Evolutionary conservation across 805 yeast genomes (phyloP).

Genomic region (Lachancea sp.): DNA sequence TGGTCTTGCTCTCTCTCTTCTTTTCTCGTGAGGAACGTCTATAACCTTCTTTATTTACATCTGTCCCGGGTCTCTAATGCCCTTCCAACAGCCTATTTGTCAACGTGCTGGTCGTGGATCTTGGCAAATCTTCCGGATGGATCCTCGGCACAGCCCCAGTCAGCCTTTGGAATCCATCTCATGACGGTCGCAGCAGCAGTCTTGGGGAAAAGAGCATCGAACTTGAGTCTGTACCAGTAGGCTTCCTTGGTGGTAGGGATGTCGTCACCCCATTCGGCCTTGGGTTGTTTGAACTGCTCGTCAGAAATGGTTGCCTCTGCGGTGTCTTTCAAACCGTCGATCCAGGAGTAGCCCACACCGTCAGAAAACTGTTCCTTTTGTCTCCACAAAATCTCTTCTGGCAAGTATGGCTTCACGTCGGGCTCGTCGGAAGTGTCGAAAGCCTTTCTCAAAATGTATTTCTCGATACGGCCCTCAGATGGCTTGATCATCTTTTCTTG

Average conservation of each 20-base stretch:
- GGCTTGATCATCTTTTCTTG: constrained; percentile 77
- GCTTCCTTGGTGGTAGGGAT: constrained; percentile 98
- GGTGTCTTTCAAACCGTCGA: constrained; percentile 92
- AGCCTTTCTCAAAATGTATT: constrained; percentile 94
- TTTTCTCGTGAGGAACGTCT: too few relatives aligned
- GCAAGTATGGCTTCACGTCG: constrained; percentile 74
- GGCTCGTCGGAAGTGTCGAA: constrained; percentile 90
- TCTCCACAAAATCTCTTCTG: constrained; percentile 96
- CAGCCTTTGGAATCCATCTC: constrained; percentile 99
- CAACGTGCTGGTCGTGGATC: constrained; percentile 71
- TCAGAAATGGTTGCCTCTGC: constrained; percentile 84
- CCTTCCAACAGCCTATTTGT: constrained; percentile 11
- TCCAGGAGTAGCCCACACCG: constrained; percentile 99
- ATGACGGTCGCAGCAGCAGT: constrained; percentile 95
- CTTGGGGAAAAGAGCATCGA: constrained; percentile 86
- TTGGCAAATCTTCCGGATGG: constrained; percentile 97
- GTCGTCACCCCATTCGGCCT: constrained; percentile 94
- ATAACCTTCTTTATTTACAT: neutral
- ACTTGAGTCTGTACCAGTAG: constrained; percentile 96
- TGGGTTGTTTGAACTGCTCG: constrained; percentile 85
- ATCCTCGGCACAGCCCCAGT: constrained; percentile 99
- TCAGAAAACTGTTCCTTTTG: constrained; percentile 99
- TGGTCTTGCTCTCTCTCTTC: too few relatives aligned
- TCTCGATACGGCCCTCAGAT: constrained; percentile 77
- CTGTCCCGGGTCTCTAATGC: too few relatives aligned